Base-by-base conservation (phyloP, 73 alveolate species). In the Stentor coeruleus region DNA sequence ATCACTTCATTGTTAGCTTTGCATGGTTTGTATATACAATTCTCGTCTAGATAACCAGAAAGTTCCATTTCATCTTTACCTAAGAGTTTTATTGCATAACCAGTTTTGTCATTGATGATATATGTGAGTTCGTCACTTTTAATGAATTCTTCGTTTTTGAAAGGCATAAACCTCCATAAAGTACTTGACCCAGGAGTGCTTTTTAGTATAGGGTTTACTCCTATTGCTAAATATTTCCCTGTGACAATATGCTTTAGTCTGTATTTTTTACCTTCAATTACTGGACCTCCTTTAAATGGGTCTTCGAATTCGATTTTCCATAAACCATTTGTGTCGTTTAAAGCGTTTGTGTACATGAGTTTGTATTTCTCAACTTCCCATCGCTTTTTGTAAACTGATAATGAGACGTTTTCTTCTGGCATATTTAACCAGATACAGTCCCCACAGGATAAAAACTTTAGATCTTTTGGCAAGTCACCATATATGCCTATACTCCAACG, bases 201-300 rank as follows among this genome's bases (percentile, higher is more conserved):
- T n/a, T n/a, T n/a, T n/a, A n/a, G n/a, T n/a, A n/a, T n/a, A n/a
- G n/a, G n/a, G n/a, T 66, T 20, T 20, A 84, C 60, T n/a, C n/a
- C n/a, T n/a, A n/a, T n/a, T n/a, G 91, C 90, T 20, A 85, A 59
- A 82, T 85, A 85, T 58, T 59, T 80, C 31, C 90, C 90, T n/a
- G 88, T 55, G 1, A 81, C 83, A 74, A 85, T 49, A 58, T 87
- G 91, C 81, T 87, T 87, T 33, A 87, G 58, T 11, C 91, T 41
- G 60, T 82, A 84, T 72, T 59, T 59, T 28, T 74, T 60, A 31
- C 87, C 90, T 82, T 85, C 74, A 42, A 76, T 76, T 11, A 87
- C 87, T 2, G 59, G 38, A 35, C 90, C 90, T 35, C 93, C 93
- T 38, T 37, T 38, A 39, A 41, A 38, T 55, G 66, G 73, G 6